A percentile compares a stretch with the other conserved stretches of the same genome.
Evolutionary conservation across 192 early-diverging fungal genomes (phyloP).

Genomic region (Backusella macrospora): DNA sequence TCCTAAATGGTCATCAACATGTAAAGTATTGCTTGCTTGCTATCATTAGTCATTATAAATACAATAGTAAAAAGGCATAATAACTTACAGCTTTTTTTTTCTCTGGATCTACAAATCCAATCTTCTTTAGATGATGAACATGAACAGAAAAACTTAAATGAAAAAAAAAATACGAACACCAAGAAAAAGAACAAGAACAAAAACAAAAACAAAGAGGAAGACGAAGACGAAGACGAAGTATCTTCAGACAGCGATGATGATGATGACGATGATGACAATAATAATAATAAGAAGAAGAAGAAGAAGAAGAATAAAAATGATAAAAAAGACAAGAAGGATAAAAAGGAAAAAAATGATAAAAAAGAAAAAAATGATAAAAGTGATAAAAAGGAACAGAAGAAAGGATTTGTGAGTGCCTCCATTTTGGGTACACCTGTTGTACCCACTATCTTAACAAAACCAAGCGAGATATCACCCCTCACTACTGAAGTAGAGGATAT

Average conservation of each 20-base stretch:
- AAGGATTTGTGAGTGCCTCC: slow-evolving; percentile 9
- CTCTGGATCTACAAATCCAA: background rate
- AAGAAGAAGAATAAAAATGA: background rate
- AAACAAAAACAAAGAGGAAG: background rate
- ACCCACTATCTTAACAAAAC: background rate
- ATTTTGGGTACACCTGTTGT: slow-evolving; percentile 20
- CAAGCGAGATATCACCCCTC: background rate
- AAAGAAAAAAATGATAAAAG: background rate
- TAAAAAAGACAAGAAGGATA: background rate
- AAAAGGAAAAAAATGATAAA: background rate
- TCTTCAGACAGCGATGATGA: background rate
- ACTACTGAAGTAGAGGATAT: background rate
- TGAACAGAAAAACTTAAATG: background rate
- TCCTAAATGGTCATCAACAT: slow-evolving; percentile 6
- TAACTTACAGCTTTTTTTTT: background rate
- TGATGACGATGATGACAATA: background rate
- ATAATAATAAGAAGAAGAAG: background rate
- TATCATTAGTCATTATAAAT: background rate
- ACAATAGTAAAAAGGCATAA: no score
- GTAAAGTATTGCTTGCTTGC: background rate
- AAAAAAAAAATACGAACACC: background rate
- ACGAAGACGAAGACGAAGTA: background rate
- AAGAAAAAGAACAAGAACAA: background rate
- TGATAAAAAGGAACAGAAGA: background rate
- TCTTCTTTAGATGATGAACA: background rate